A percentile compares a stretch with the other conserved stretches of the same genome.
phyloP scores from a whole-genome alignment of 1,284 basidiomycete species.

The Malassezia brasiliensis region DNA sequence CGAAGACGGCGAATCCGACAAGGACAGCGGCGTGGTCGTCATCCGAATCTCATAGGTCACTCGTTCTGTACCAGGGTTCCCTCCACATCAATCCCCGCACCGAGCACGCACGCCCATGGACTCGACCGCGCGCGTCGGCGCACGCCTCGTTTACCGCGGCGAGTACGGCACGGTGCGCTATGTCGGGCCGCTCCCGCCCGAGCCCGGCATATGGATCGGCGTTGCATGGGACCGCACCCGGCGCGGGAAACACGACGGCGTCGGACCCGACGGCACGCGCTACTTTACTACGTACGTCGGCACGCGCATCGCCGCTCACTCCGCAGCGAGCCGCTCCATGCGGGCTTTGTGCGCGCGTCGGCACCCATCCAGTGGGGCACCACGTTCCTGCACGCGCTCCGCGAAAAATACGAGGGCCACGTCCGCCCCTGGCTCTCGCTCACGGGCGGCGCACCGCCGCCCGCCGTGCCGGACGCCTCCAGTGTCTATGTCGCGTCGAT shows the following conservation, averaged over 20 bases:
- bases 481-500: background rate
- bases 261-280: conserved; percentile 59
- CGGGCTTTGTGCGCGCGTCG: conserved; percentile 26
- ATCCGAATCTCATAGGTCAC: conserved; percentile 12
- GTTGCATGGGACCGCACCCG: conserved; percentile 83
- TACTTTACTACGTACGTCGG: conserved; percentile 57
- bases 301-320: conserved; percentile 7
- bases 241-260: conserved; percentile 77
- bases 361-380: conserved; percentile 29
- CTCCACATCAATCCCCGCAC: background rate
- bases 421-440: background rate
- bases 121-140: conserved; percentile 13
- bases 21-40: conserved; percentile 8
- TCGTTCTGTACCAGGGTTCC: background rate
- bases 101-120: background rate
- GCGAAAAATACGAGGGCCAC: conserved; percentile 26
- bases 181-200: conserved; percentile 59
- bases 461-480: conserved; percentile 2
- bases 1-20: background rate
- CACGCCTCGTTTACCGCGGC: conserved; percentile 23
- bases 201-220: conserved; percentile 71
- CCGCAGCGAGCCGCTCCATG: conserved; percentile 20
- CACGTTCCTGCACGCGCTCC: conserved; percentile 66
- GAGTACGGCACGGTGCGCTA: conserved; percentile 58
- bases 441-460: conserved; percentile 9